Evolutionary conservation across 2,329 filamentous ascomycete genomes (phyloP), one percentile per base, ranked within the genome.

Genomic region (Trichothecium roseum): DNA sequence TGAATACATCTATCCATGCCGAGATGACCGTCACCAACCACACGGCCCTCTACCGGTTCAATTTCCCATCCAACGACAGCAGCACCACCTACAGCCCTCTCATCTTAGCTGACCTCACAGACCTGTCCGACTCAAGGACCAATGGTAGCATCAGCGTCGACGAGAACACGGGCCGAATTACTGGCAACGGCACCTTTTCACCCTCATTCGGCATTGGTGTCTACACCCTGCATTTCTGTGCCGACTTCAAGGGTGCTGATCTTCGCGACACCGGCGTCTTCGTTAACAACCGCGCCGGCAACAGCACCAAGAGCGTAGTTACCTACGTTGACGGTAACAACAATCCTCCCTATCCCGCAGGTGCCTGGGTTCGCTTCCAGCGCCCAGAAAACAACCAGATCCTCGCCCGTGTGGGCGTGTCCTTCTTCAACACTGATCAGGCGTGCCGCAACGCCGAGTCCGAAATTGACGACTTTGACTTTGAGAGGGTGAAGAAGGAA

Each of bases 361-460:
- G 81, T 12, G 74, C 72, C 2, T 86, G 76, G 64, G 58, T 72
- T 7, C 73, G 75, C 45, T 84, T 85, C 43, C 51, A 74, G 14
- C 32, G 36, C 3, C 46, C 49, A 9, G 30, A 38, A 8, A 38
- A 39, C 17, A 63, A 66, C 15, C 62, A 66, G 16, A 68, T 87
- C 18, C 47, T 75, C 17, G 78, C 70, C 15, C 68, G 84, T 12
- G 81, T 86, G 13, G 83, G 81, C 0, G 54, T 86, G 7, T 85
- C 80, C 26, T 85, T 86, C 48, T 74, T 85, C 22, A 80, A 72
- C 41, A 61, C 68, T 2, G 65, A 74, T 2, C 69, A 80, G 54
- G 84, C 83, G 7, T 89, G 84, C 47, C 50, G 58, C 13, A 84
- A 81, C 49, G 81, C 78, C 1, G 78, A 85, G 55, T 60, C 50